phyloP scores from a whole-genome alignment of 116 monocot species.

The Zostera marina region DNA sequence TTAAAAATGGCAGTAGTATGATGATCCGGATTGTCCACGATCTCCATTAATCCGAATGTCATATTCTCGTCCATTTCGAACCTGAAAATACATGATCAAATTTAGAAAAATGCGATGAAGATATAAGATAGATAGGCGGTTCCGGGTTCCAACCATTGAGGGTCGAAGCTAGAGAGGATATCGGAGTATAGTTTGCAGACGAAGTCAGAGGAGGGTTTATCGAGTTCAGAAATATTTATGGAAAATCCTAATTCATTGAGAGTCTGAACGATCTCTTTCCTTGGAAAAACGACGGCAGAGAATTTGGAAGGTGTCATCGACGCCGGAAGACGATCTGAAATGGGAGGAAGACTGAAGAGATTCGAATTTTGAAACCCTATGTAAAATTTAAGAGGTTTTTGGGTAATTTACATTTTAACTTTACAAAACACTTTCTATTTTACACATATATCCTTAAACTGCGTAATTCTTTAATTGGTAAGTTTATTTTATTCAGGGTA shows the following conservation, averaged over 20 bases:
- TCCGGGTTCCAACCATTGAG: background rate
- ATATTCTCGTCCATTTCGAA: background rate
- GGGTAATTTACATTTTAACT: too few species aligned
- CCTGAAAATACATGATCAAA: background rate
- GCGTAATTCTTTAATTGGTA: too few species aligned
- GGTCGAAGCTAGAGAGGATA: constrained; percentile 1
- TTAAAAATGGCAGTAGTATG: background rate
- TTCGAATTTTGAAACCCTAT: too few species aligned
- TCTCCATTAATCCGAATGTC: background rate
- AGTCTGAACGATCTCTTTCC: background rate
- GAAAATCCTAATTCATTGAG: background rate
- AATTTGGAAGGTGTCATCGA: constrained; percentile 1
- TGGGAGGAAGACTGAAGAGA: too few species aligned
- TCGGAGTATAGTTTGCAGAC: constrained; percentile 1
- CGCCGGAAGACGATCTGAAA: background rate
- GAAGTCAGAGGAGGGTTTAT: constrained; percentile 2
- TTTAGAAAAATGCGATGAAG: background rate
- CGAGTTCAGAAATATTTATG: constrained; percentile 1
- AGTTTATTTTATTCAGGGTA: too few species aligned
- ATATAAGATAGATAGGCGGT: background rate
- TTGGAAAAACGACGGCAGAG: background rate
- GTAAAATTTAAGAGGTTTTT: too few species aligned
- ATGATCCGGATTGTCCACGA: constrained; percentile 5
- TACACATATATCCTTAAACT: too few species aligned
- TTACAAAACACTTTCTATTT: too few species aligned